A percentile compares a stretch with the other conserved stretches of the same genome.
These are phyloP conservation scores for Rhizophora apiculata DNA, from an alignment of 345 rosid species.

Conservation along the genomic window DNA sequence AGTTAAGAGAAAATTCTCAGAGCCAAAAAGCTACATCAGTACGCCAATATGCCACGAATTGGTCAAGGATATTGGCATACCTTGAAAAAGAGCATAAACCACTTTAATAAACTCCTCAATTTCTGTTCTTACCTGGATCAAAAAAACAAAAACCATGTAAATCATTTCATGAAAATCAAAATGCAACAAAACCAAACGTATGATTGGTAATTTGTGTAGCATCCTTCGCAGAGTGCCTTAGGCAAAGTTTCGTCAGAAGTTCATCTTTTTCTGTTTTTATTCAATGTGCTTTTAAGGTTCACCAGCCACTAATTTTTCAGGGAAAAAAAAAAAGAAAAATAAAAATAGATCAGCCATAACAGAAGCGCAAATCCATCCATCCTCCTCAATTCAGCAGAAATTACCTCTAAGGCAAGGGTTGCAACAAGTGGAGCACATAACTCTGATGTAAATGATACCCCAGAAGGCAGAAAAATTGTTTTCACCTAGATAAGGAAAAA, in stretches of 20 bases:
- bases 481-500: constrained; percentile 55
- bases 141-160: constrained; percentile 10
- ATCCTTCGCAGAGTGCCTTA: neutral
- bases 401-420: constrained; percentile 92
- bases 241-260: neutral
- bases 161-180: neutral
- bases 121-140: constrained; percentile 53
- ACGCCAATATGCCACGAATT: neutral
- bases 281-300: neutral
- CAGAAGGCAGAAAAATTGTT: constrained; percentile 73
- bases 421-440: constrained; percentile 85
- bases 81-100: constrained; percentile 76
- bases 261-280: neutral
- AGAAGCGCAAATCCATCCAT: constrained; percentile 1
- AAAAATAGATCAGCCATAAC: neutral
- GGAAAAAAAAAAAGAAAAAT: neutral
- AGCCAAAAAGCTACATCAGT: neutral
- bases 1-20: constrained; percentile 13
- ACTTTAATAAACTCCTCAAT: constrained; percentile 50
- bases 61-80: constrained; percentile 26
- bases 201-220: neutral
- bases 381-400: constrained; percentile 11
- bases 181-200: constrained; percentile 1
- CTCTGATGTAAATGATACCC: constrained; percentile 58
- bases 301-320: neutral